These are phyloP conservation scores for Alternaria sp. DNA, from an alignment of 2,329 filamentous ascomycete species.

Conservation along the genomic window DNA sequence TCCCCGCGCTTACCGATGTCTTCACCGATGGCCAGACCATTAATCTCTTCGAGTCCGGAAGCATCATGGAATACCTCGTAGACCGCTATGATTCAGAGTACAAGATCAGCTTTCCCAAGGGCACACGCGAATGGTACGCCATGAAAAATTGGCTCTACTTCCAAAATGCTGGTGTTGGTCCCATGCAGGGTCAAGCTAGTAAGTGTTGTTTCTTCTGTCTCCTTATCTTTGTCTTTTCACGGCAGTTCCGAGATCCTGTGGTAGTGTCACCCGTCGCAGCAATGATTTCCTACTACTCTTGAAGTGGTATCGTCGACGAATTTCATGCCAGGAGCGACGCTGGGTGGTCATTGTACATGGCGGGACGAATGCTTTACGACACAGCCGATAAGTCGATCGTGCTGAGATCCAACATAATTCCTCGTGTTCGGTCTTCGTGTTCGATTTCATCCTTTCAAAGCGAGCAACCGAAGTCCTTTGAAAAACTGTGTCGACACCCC, in stretches of 20 bases:
- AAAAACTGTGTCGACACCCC: neutral
- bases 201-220: conserved; percentile 23
- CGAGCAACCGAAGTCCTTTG: neutral
- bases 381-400: neutral
- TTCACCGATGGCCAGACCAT: conserved; percentile 77
- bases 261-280: neutral
- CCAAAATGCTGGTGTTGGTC: conserved; percentile 81
- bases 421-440: neutral
- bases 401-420: neutral
- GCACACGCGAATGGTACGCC: conserved; percentile 78
- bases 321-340: neutral
- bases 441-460: neutral
- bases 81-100: conserved; percentile 82
- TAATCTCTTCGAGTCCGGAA: conserved; percentile 81
- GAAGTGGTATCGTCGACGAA: neutral
- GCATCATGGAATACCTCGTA: conserved; percentile 84
- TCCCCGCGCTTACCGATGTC: conserved; percentile 82
- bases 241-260: neutral
- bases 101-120: conserved; percentile 81
- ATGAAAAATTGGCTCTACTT: conserved; percentile 74
- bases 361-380: neutral
- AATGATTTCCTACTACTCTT: neutral
- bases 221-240: neutral
- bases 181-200: conserved; percentile 79
- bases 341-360: neutral